Evolutionary conservation across 305 asterid species (phyloP).

Genomic region (Fraxinus angustifolia): DNA sequence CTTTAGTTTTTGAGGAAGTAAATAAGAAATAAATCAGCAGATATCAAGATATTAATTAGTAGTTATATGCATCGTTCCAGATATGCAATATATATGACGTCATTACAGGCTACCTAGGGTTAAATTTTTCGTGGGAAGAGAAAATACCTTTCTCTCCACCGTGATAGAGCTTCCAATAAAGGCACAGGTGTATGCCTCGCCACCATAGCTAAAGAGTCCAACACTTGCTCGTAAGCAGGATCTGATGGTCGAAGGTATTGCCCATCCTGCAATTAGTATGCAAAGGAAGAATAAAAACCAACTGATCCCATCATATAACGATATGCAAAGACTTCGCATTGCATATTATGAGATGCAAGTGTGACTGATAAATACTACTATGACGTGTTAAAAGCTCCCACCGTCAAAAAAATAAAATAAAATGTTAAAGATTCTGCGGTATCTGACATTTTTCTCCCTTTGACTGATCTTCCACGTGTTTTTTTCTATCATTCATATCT

Average conservation of each 20-base stretch:
- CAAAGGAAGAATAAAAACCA: conserved; percentile 7
- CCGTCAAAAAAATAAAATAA: background rate
- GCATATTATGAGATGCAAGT: conserved; percentile 2
- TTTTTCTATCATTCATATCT: background rate
- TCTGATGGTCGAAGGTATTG: conserved; percentile 99
- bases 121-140: conserved; percentile 20
- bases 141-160: conserved; percentile 92
- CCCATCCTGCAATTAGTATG: conserved; percentile 68
- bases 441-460: conserved; percentile 9
- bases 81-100: background rate
- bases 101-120: conserved; percentile 1
- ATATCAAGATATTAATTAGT: background rate
- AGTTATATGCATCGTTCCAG: conserved; percentile 12
- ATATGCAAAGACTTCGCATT: conserved; percentile 15
- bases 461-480: conserved; percentile 1
- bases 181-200: conserved; percentile 99
- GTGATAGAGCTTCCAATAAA: conserved; percentile 85
- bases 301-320: background rate
- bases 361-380: conserved; percentile 6
- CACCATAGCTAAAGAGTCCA: conserved; percentile 98
- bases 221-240: conserved; percentile 97
- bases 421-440: conserved; percentile 1
- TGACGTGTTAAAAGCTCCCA: conserved; percentile 3
- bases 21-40: background rate
- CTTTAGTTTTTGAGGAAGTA: background rate